A percentile compares a stretch with the other conserved stretches of the same genome.
phyloP scores from a whole-genome alignment of 768 basidiomycete genomes.

The Leucocoprinus leucothites region DNA sequence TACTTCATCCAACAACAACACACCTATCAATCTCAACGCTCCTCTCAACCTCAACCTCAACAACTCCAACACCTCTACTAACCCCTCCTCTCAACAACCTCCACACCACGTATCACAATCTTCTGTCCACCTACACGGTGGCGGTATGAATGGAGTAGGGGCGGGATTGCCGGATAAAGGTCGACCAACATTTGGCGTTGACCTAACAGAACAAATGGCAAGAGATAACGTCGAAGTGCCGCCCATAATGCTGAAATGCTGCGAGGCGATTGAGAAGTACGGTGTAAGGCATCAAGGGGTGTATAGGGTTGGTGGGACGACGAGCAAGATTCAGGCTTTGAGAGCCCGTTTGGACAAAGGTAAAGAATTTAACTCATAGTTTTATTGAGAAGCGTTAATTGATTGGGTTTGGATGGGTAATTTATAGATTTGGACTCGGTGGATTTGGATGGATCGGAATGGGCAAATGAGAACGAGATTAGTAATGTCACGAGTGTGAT shows the following conservation, averaged over 20 bases:
- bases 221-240: slow-evolving; percentile 91
- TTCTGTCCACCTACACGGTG: neutral
- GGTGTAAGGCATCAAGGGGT: slow-evolving; percentile 85
- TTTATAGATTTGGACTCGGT: slow-evolving; percentile 77
- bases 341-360: slow-evolving; percentile 87
- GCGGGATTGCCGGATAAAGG: slow-evolving; percentile 57
- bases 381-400: neutral
- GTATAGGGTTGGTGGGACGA: slow-evolving; percentile 90
- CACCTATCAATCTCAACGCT: neutral
- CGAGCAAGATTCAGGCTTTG: slow-evolving; percentile 79
- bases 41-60: slow-evolving; percentile 4
- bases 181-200: slow-evolving; percentile 88
- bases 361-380: slow-evolving; percentile 28
- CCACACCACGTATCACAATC: neutral
- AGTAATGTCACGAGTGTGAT: slow-evolving; percentile 93
- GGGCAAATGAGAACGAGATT: slow-evolving; percentile 90
- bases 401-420: slow-evolving; percentile 11
- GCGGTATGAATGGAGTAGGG: slow-evolving; percentile 28
- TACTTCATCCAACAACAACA: neutral
- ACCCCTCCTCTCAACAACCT: neutral
- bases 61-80: slow-evolving; percentile 5
- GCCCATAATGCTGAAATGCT: slow-evolving; percentile 82
- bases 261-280: slow-evolving; percentile 86
- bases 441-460: slow-evolving; percentile 85
- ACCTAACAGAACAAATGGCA: slow-evolving; percentile 90